Percentiles rank a stretch among this genome's conserved stretches.
Conservation (phyloP, 2,329 filamentous ascomycete genomes). For the Fusarium sp. region DNA sequence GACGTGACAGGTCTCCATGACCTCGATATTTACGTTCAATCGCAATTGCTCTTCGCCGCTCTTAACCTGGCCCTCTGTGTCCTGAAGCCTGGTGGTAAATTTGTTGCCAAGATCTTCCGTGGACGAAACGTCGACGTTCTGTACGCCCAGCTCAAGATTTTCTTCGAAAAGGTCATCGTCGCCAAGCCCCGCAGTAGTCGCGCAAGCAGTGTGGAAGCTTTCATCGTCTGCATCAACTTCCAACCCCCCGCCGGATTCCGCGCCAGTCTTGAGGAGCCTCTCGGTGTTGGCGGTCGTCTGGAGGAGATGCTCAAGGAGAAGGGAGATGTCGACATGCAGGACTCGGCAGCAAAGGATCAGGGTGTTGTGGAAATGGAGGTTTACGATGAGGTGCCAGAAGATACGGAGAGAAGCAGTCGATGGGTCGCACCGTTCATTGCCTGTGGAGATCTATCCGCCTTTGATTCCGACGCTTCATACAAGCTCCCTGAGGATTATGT, state of each 20-base stretch:
- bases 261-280: conserved; percentile 78
- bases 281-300: conserved; percentile 72
- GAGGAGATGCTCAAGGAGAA: conserved; percentile 61
- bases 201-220: conserved; percentile 97
- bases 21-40: conserved; percentile 97
- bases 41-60: conserved; percentile 92
- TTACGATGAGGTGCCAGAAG: conserved; percentile 57
- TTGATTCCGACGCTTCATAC: conserved; percentile 96
- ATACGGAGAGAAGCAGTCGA: conserved; percentile 57
- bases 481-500: conserved; percentile 86
- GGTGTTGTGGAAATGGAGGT: conserved; percentile 61
- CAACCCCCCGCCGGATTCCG: conserved; percentile 80
- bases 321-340: conserved; percentile 57
- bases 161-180: conserved; percentile 86
- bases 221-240: conserved; percentile 94
- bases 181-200: conserved; percentile 94
- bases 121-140: conserved; percentile 95
- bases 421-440: conserved; percentile 98
- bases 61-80: conserved; percentile 94
- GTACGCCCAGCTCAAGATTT: conserved; percentile 91
- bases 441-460: conserved; percentile 94
- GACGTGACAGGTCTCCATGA: conserved; percentile 98
- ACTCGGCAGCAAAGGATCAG: conserved; percentile 47
- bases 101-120: conserved; percentile 97
- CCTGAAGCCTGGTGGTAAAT: conserved; percentile 90